Base-by-base conservation (phyloP, 164 flowering plant genomes). In the Malania oleifera region DNA sequence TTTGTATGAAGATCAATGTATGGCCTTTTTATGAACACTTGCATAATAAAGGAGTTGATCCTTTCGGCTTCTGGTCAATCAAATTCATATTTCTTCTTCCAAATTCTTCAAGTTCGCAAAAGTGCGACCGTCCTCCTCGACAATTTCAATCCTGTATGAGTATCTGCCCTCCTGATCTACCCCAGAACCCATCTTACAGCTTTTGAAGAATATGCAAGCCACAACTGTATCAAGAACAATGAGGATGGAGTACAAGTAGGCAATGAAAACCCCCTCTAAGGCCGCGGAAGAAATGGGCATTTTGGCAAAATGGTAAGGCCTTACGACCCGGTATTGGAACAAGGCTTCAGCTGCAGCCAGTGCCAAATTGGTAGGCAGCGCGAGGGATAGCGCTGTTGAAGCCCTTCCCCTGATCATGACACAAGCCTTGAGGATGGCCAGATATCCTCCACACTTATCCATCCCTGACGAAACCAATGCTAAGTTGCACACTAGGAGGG, bases 341-440 rank as follows among this genome's bases (percentile, higher is more conserved):
- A 76, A 43, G n/a, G 76, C 78, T 53, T 79, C 83, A 7, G 67
- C 41, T 17, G 69, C 72, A 41, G 83, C 80, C 70, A 79, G 18
- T 9, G 43, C 61, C 20, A 79, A 7, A 47, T 76, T 73, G 17
- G 52, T 38, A 1, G 78, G 78, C 59, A 79, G 20, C 22, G 80
- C 76, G 43, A 79, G 40, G 0, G 67, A 67, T 7, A 79, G 43
- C 0, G 78, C 80, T 0, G 69, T 69, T 7, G 78, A 64, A 5
- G 67, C 46, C 45, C 67, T 71, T 48, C 78, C 83, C 27, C 57
- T 28, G 12, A 74, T 61, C 54, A 79, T 10, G 8, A 73, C 65
- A 43, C 71, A 76, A n/a, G 78, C 80, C 51, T 76, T 75, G 50
- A 82, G 75, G 25, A 82, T 73, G n/a, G 83, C 68, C 23, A 71